Conservation (phyloP, 352 stramenopile species). For the Globisporangium rhizosaccharum region DNA sequence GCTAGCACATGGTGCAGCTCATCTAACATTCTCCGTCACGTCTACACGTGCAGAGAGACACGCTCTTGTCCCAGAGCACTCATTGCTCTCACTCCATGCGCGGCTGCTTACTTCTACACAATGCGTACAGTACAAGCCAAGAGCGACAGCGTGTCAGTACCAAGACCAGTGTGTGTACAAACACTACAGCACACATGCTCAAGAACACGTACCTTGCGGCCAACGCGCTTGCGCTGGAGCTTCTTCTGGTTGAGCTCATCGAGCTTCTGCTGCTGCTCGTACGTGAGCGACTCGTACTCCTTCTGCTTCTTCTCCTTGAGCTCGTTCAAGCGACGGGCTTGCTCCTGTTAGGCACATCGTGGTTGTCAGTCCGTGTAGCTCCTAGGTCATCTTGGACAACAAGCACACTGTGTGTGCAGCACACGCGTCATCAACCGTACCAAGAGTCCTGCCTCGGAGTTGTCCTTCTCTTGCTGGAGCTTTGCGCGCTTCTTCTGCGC, state of each 20-base stretch:
- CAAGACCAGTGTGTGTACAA: background rate
- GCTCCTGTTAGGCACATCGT: constrained; percentile 23
- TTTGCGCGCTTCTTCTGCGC: constrained; percentile 73
- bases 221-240: constrained; percentile 58
- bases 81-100: too few relatives aligned
- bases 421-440: constrained; percentile 17
- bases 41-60: too few relatives aligned
- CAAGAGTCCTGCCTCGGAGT: constrained; percentile 21
- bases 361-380: background rate
- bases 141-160: background rate
- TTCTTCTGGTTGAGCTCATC: constrained; percentile 71
- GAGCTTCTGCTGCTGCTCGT: constrained; percentile 76
- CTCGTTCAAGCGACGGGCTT: constrained; percentile 38
- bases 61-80: too few relatives aligned
- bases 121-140: too few relatives aligned
- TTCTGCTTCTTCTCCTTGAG: constrained; percentile 75
- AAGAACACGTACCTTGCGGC: constrained; percentile 43
- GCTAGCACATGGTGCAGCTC: too few relatives aligned
- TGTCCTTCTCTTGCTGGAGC: constrained; percentile 45
- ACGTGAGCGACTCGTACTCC: constrained; percentile 71
- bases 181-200: background rate
- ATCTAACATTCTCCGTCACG: too few relatives aligned
- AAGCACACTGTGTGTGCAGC: background rate
- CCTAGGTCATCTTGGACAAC: background rate
- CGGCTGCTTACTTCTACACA: too few relatives aligned